Evolutionary conservation across 1,284 basidiomycete species (phyloP).

Genomic region (Paramarasmius palmivorus): DNA sequence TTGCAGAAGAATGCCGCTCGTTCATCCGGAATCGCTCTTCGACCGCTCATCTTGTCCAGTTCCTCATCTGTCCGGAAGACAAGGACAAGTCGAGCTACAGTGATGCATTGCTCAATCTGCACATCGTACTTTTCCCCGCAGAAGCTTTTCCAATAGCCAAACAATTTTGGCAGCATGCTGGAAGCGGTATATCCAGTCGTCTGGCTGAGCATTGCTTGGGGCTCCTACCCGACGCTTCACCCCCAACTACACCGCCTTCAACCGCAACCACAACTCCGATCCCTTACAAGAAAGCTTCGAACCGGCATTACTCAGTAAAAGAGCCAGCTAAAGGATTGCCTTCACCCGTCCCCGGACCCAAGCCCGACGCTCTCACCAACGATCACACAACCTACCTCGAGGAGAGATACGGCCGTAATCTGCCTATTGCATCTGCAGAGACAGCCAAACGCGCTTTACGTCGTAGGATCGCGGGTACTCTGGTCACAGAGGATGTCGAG

Average conservation of each 20-base stretch:
- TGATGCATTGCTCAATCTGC: slow-evolving; percentile 52
- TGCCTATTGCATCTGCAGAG: slow-evolving; percentile 74
- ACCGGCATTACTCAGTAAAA: slow-evolving; percentile 67
- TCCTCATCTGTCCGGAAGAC: slow-evolving; percentile 68
- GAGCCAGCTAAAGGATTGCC: slow-evolving; percentile 23
- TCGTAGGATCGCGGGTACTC: slow-evolving; percentile 86
- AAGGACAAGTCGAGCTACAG: slow-evolving; percentile 28
- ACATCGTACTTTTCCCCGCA: slow-evolving; percentile 81
- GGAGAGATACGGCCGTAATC: slow-evolving; percentile 94
- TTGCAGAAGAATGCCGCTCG: slow-evolving; percentile 74
- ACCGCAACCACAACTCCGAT: slow-evolving; percentile 30
- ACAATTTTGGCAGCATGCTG: slow-evolving; percentile 96
- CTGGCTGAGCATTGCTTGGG: slow-evolving; percentile 82
- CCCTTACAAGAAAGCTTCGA: slow-evolving; percentile 43
- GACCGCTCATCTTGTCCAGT: slow-evolving; percentile 69
- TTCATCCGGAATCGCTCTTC: slow-evolving; percentile 67
- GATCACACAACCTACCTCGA: slow-evolving; percentile 76
- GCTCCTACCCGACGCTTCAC: slow-evolving; percentile 50
- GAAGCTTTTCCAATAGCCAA: slow-evolving; percentile 75
- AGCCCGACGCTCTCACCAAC: slow-evolving; percentile 37
- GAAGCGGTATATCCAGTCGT: slow-evolving; percentile 87
- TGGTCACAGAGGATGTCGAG: slow-evolving; percentile 58
- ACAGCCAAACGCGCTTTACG: slow-evolving; percentile 86
- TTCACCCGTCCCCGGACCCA: slow-evolving; percentile 9
- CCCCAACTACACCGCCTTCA: slow-evolving; percentile 23